phyloP scores from a whole-genome alignment of 768 basidiomycete genomes.

The Saitozyma sp. region DNA sequence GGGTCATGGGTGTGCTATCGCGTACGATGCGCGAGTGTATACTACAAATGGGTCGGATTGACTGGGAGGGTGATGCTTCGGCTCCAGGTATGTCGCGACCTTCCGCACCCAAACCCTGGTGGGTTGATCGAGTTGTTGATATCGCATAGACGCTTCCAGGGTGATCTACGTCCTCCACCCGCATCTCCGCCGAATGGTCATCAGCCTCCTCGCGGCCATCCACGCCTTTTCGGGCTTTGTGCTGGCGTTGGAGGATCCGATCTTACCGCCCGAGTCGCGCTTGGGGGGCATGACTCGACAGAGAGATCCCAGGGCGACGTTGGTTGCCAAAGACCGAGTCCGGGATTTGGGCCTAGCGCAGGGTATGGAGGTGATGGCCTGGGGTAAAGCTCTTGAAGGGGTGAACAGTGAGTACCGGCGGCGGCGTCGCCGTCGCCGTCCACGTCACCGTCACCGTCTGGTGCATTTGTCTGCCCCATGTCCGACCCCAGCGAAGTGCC shows the following conservation, averaged over 20 bases:
- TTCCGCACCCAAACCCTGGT: background rate
- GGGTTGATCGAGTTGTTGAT: background rate
- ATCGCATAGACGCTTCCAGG: background rate
- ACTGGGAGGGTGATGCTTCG: conserved; percentile 6
- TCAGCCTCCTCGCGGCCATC: conserved; percentile 21
- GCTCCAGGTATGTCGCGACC: background rate
- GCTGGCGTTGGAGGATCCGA: conserved; percentile 24
- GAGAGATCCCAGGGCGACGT: conserved; percentile 30
- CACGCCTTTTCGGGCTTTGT: conserved; percentile 21
- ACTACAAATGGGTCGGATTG: conserved; percentile 5
- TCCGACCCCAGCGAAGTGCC: background rate
- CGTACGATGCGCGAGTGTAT: conserved; percentile 15
- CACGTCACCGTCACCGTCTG: too few relatives aligned
- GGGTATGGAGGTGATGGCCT: conserved; percentile 30
- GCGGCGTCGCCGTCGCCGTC: too few relatives aligned
- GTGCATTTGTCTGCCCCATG: background rate
- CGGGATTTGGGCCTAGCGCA: conserved; percentile 14
- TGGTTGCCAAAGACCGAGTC: conserved; percentile 27
- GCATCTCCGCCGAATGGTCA: background rate
- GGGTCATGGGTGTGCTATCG: conserved; percentile 14
- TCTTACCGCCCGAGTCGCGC: conserved; percentile 24
- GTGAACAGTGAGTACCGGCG: conserved; percentile 2
- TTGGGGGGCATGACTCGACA: background rate
- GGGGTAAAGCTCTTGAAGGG: conserved; percentile 29
- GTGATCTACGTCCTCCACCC: conserved; percentile 14